Base-by-base conservation (phyloP, 2,329 filamentous ascomycete species). In the Colletotrichum tropicicola region DNA sequence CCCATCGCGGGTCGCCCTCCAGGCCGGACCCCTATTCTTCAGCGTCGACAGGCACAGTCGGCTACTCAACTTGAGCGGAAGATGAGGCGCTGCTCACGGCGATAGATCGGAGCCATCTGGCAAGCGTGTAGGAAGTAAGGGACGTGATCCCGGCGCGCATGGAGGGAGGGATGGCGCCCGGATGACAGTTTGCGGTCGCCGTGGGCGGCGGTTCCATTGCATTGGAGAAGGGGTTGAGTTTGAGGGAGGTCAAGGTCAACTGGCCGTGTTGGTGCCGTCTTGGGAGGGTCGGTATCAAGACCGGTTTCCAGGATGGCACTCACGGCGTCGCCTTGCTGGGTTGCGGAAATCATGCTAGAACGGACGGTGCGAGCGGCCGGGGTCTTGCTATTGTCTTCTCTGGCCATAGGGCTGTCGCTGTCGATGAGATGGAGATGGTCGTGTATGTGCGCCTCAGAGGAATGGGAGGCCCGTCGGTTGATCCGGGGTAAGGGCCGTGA, bases 71-170 rank as follows among this genome's bases (percentile, higher is more conserved):
- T 47, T 59, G 28, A 28, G 19, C 17, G 35, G 13, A 35, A 44
- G 27, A 28, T 35, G 45, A 59, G 37, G 56, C 35, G 25, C 30
- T 52, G 35, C 27, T 43, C 23, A 45, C 41, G 51, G 30, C 7
- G 58, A 48, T 35, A 21, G 30, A 48, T 59, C 27, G 17, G 58
- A 10, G 52, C 30, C 25, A n/a, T 30, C 25, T 27, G 32, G 30
- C 19, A 25, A 39, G 35, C n/a, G 25, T 41, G 49, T 37, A 41
- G 23, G 23, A 55, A n/a, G 17, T 12, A 60, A 49, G 48, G 43
- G 56, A 19, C 48, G 23, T 23, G 32, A 65, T 65, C 62, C 62
- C 37, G 30, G 57, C 13, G 17, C 9, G 35, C 13, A 21, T 27
- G 51, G 37, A 62, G 49, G 51, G 37, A 45, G 49, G 51, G 37